Percentiles rank a stretch among this genome's conserved stretches.
Evolutionary conservation across 352 stramenopile genomes (phyloP).

Genomic region (Globisporangium cystogenes): DNA sequence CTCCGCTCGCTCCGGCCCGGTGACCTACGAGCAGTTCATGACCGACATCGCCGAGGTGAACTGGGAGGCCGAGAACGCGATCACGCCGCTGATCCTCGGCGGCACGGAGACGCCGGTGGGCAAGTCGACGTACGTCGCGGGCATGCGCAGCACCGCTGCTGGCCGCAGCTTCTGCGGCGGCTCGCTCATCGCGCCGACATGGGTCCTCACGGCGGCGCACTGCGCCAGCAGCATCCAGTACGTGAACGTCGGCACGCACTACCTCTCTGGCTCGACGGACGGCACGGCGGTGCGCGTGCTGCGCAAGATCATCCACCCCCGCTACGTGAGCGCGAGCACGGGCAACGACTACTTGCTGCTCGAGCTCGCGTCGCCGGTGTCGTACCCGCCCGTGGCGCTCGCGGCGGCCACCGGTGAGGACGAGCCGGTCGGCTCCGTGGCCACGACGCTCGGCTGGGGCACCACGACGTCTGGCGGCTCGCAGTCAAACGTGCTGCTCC

Average conservation of each 20-base stretch:
- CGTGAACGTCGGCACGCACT: slow-evolving; percentile 54
- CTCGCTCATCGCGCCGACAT: slow-evolving; percentile 40
- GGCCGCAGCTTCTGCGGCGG: slow-evolving; percentile 22
- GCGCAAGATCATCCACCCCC: slow-evolving; percentile 41
- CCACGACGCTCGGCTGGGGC: slow-evolving; percentile 24
- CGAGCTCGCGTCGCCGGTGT: slow-evolving; percentile 30
- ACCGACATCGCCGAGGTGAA: slow-evolving; percentile 3
- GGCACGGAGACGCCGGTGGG: slow-evolving; percentile 30
- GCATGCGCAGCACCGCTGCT: slow-evolving; percentile 11
- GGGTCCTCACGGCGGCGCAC: slow-evolving; percentile 43
- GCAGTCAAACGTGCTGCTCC: slow-evolving; percentile 25
- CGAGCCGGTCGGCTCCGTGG: slow-evolving; percentile 1
- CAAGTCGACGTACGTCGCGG: slow-evolving; percentile 26
- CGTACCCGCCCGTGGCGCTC: slow-evolving; percentile 22
- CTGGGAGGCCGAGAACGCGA: slow-evolving; percentile 10
- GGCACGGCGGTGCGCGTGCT: slow-evolving; percentile 42
- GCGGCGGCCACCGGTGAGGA: slow-evolving; percentile 15
- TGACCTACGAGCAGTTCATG: slow-evolving; percentile 1
- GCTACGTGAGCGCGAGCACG: slow-evolving; percentile 21
- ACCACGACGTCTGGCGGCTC: slow-evolving; percentile 14
- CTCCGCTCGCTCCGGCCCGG: background rate
- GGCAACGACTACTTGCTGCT: slow-evolving; percentile 53
- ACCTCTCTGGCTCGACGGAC: slow-evolving; percentile 31
- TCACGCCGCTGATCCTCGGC: slow-evolving; percentile 42
- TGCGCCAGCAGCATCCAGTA: slow-evolving; percentile 29